phyloP scores from a whole-genome alignment of 805 yeast genomes.

The Metschnikowia drakensbergensis region DNA sequence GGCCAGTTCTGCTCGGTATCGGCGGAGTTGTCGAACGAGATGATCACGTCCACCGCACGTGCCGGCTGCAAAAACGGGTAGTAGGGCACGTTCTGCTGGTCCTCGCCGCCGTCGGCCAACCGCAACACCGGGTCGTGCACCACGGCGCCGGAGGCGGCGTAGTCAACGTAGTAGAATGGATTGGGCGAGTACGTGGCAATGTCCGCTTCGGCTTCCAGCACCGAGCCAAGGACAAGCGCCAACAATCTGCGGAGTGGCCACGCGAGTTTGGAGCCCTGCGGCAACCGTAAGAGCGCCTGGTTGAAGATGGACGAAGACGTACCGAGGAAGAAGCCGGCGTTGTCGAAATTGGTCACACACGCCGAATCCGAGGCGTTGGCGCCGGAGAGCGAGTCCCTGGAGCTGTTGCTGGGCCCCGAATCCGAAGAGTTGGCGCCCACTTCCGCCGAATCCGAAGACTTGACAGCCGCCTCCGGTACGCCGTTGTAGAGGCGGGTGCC shows the following conservation, averaged over 20 bases:
- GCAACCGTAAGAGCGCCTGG: conserved; percentile 55
- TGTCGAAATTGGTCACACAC: conserved; percentile 33
- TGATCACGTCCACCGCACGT: conserved; percentile 57
- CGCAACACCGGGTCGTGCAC: conserved; percentile 38
- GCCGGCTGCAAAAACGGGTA: conserved; percentile 60
- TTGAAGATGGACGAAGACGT: conserved; percentile 82
- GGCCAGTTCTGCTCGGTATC: conserved; percentile 65
- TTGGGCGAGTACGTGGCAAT: conserved; percentile 71
- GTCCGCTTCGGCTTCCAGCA: conserved; percentile 54
- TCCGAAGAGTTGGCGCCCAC: no score
- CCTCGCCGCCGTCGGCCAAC: conserved; percentile 80
- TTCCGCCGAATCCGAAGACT: no score
- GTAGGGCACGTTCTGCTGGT: conserved; percentile 66
- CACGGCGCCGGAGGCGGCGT: conserved; percentile 34
- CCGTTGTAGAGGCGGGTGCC: conserved; percentile 29
- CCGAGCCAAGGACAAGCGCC: conserved; percentile 22
- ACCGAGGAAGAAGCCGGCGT: conserved; percentile 72
- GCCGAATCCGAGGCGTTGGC: no score
- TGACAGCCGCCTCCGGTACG: not conserved
- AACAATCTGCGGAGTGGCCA: conserved; percentile 22
- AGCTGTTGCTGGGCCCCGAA: no score
- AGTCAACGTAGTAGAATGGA: conserved; percentile 51
- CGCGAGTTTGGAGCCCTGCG: conserved; percentile 29
- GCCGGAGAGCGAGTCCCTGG: no score
- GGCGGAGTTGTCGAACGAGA: conserved; percentile 66